Evolutionary conservation across 2,329 filamentous ascomycete species (phyloP).

Genomic region (Amylocarpus encephaloides): DNA sequence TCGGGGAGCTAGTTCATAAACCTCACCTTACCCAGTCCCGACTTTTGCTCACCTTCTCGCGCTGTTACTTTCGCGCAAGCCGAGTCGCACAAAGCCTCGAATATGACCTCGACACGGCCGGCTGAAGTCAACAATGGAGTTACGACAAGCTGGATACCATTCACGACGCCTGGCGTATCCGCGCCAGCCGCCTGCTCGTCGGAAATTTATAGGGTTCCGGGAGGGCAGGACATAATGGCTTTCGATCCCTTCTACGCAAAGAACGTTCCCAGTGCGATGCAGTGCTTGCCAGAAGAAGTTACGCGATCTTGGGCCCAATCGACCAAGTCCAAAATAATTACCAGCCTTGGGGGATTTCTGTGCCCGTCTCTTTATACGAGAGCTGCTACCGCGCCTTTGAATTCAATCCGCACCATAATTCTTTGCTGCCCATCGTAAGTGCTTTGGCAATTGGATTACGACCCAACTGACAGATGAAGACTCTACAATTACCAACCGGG

Average conservation of each 20-base stretch:
- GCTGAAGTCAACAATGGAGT: slow-evolving; percentile 13
- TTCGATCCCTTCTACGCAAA: slow-evolving; percentile 11
- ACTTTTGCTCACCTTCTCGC: neutral
- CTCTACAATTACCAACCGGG: slow-evolving; percentile 7
- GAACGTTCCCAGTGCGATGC: slow-evolving; percentile 6
- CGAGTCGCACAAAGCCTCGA: slow-evolving; percentile 2
- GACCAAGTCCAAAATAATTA: neutral
- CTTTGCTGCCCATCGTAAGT: slow-evolving; percentile 17
- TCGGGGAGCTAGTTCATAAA: slow-evolving; percentile 1
- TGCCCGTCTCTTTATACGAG: slow-evolving; percentile 14
- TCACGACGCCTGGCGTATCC: slow-evolving; percentile 14
- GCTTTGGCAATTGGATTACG: neutral
- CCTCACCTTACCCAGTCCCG: slow-evolving; percentile 2
- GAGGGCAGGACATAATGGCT: slow-evolving; percentile 5
- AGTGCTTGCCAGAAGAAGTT: slow-evolving; percentile 10
- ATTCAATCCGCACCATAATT: slow-evolving; percentile 9
- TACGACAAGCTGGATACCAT: slow-evolving; percentile 15
- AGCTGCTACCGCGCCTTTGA: slow-evolving; percentile 6
- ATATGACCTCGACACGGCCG: slow-evolving; percentile 10
- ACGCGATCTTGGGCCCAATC: slow-evolving; percentile 1
- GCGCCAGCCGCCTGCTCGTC: slow-evolving; percentile 9
- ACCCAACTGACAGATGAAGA: slow-evolving; percentile 5
- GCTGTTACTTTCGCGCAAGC: slow-evolving; percentile 7
- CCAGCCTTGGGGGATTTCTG: slow-evolving; percentile 9
- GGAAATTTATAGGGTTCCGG: slow-evolving; percentile 10